Conservation (phyloP, 108 stramenopile genomes). For the Fistulifera pelliculosa region DNA sequence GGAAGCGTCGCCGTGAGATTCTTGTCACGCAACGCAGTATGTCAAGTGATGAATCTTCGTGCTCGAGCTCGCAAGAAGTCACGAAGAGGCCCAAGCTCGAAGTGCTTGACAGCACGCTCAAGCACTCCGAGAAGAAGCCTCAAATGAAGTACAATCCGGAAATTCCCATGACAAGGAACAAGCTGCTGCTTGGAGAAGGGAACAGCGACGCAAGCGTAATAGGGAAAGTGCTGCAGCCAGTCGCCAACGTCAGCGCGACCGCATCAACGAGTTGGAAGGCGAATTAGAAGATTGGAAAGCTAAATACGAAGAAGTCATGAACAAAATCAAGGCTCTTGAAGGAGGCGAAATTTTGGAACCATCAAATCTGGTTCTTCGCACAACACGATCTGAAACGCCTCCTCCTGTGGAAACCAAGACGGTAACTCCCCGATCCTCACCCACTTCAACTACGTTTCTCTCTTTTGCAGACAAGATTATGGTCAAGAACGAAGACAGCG, state of each 20-base stretch:
- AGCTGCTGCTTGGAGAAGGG: constrained; percentile 65
- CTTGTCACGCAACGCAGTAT: constrained; percentile 21
- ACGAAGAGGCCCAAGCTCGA: background rate
- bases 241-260: constrained; percentile 68
- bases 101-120: background rate
- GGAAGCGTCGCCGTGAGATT: constrained; percentile 50
- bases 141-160: constrained; percentile 83
- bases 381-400: background rate
- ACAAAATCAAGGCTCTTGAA: constrained; percentile 39
- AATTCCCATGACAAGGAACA: constrained; percentile 78
- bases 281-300: constrained; percentile 58
- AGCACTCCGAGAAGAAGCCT: constrained; percentile 30
- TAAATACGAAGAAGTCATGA: constrained; percentile 54
- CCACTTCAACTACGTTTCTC: constrained; percentile 3
- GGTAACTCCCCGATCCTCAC: constrained; percentile 4
- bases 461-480: constrained; percentile 2
- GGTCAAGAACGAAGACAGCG: background rate
- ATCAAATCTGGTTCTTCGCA: too few species aligned
- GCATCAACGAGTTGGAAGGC: constrained; percentile 63
- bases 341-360: background rate
- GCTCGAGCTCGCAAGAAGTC: background rate
- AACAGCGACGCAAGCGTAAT: constrained; percentile 81
- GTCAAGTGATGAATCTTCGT: background rate
- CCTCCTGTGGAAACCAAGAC: background rate
- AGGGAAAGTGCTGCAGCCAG: constrained; percentile 75